Base-by-base conservation (phyloP, 2,329 filamentous ascomycete genomes). In the Xylaria sp. region DNA sequence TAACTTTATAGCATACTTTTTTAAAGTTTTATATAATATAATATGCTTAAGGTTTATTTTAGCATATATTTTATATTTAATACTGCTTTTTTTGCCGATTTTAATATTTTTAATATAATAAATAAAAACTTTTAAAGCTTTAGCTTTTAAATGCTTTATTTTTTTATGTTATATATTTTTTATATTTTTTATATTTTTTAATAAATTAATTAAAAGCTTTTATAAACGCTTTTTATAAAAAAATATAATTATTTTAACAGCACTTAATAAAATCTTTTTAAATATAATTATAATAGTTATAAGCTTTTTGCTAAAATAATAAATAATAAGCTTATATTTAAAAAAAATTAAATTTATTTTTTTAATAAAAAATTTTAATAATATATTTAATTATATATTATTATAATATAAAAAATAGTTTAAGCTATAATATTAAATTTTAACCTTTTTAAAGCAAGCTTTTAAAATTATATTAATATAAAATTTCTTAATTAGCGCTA, bases 311-410 rank as follows among this genome's bases (percentile, higher is more conserved):
- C 9, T 55, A 37, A 55, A 23, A 55, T 55, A 55, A 55, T 37
- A 5, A 23, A 21, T 37, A 23, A 55, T 55, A 37, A 55, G 32
- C 32, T 55, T 55, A 55, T 55, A 55, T 55, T 55, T 37, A 37
- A 55, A 55, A 55, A 55, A 55, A 37, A 55, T 4, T 55, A 55
- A 25, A 32, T 55, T 55, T 40, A 40, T 37, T 37, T 55, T 55
- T 37, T 35, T 35, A 54, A 10, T 54, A 21, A 54, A 16, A 5
- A 23, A 21, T 55, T 37, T 37, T 37, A 55, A 5, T n/a, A 55
- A 5, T 4, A 37, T 40, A 23, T 23, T 55, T 12, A 8, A n/a
- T 8, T 35, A n/a, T 27, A 35, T 3, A 3, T 32, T 35, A n/a
- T 35, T 53, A 53, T 32, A 53, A 1, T 9, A n/a, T 35, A 53